Conservation (phyloP, 495 filamentous ascomycete genomes). For the Penicillium ochrochloron region DNA sequence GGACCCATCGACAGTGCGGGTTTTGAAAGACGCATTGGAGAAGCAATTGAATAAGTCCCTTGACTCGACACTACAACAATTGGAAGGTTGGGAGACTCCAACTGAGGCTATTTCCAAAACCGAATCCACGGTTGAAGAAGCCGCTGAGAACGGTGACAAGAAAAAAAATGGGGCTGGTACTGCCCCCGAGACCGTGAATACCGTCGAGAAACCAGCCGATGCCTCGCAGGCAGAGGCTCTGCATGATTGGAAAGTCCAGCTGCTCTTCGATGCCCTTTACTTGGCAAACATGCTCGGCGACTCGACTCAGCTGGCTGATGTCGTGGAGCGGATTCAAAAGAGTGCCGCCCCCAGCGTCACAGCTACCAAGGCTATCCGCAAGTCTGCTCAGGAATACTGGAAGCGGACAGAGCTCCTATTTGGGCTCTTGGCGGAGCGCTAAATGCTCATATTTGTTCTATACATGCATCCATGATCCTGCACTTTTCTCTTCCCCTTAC, state of each 20-base stretch:
- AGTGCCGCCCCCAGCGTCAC: slow-evolving; percentile 50
- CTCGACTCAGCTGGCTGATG: slow-evolving; percentile 46
- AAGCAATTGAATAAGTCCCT: slow-evolving; percentile 34
- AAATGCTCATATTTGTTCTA: background rate
- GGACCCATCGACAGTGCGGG: slow-evolving; percentile 69
- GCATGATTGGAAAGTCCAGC: slow-evolving; percentile 67
- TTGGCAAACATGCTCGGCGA: slow-evolving; percentile 55
- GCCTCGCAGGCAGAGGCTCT: slow-evolving; percentile 22
- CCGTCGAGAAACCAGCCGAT: slow-evolving; percentile 18
- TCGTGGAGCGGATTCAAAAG: slow-evolving; percentile 51
- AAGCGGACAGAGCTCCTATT: slow-evolving; percentile 79
- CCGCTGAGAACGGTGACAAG: slow-evolving; percentile 8
- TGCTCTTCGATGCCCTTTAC: slow-evolving; percentile 77
- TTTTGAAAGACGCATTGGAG: slow-evolving; percentile 62
- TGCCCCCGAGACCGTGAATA: background rate
- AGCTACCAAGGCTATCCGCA: slow-evolving; percentile 54
- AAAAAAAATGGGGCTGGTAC: background rate
- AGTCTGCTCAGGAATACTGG: slow-evolving; percentile 73
- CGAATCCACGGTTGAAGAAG: slow-evolving; percentile 13
- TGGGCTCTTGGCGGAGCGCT: slow-evolving; percentile 51
- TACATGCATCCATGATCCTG: background rate
- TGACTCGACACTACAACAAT: slow-evolving; percentile 27
- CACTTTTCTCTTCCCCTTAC: background rate
- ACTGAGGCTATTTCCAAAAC: background rate
- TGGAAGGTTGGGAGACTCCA: slow-evolving; percentile 22